Base-by-base conservation (phyloP, 2,329 filamentous ascomycete genomes). In the Cladosporium sp. region DNA sequence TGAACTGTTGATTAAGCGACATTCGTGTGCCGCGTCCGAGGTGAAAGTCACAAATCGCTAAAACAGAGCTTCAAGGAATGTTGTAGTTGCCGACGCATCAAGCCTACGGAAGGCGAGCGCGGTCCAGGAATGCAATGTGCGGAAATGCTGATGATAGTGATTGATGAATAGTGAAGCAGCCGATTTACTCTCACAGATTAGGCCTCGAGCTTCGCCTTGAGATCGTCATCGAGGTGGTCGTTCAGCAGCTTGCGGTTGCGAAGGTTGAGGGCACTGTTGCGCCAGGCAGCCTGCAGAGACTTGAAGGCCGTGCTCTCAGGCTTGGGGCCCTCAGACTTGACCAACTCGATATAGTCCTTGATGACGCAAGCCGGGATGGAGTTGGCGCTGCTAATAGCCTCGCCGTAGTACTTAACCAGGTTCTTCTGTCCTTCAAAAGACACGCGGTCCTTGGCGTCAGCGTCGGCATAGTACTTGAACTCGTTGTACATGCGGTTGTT, bases 401-500 rank as follows among this genome's bases (percentile, higher is more conserved):
- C 73, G 62, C 78, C 77, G 66, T 88, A 88, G 67, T 84, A 88
- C 41, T 79, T 78, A 59, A 87, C 72, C 50, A 89, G 72, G 64
- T 79, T 79, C 52, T 75, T 75, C 63, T 87, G 72, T 43, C 86
- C 86, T 56, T 72, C 71, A 52, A 73, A 72, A 53, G 75, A 75
- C 61, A 71, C 70, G 61, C 73, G 73, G 56, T 76, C 67, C 51
- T 69, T 66, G 50, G 77, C 73, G 68, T 90, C 86, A 63, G 84
- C 80, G 54, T 84, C 70, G 50, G 86, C 86, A 64, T 80, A 76
- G 61, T 74, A 72, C 56, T 82, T 80, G 71, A 90, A 89, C 66
- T 90, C 86, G 64, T 80, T 74, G 71, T 90, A 90, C 81, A 91
- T 87, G 64, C 74, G 75, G 52, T 77, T 74, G 67, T 90, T 87